A percentile compares a stretch with the other conserved stretches of the same genome.
These are phyloP conservation scores for Candolleomyces aberdarensis DNA, from an alignment of 768 basidiomycete genomes.

Conservation along the genomic window DNA sequence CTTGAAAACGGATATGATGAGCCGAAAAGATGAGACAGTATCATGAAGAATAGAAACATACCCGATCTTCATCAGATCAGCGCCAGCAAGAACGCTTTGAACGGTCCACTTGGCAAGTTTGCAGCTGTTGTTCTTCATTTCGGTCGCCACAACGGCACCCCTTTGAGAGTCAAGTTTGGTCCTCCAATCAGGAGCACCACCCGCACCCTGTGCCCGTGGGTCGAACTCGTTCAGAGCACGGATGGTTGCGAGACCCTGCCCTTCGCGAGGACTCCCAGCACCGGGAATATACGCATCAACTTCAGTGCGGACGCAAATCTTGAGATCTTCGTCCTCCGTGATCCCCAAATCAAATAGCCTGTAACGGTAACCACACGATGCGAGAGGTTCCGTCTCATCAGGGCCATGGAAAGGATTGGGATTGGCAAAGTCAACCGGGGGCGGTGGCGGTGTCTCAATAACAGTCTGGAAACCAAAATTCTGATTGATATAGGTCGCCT, in stretches of 20 bases:
- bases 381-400: conserved; percentile 92
- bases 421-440: conserved; percentile 70
- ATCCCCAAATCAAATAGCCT: conserved; percentile 91
- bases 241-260: conserved; percentile 83
- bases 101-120: conserved; percentile 98
- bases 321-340: conserved; percentile 86
- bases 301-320: conserved; percentile 92
- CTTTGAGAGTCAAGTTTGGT: conserved; percentile 95
- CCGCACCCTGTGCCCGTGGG: conserved; percentile 82
- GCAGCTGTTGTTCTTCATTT: conserved; percentile 99
- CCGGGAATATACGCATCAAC: conserved; percentile 82
- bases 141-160: conserved; percentile 96
- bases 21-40: not conserved
- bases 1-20: conserved; percentile 36
- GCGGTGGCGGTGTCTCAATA: conserved; percentile 59
- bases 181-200: conserved; percentile 98
- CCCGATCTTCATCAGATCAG: conserved; percentile 97
- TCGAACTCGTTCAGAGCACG: conserved; percentile 98
- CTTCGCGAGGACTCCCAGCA: conserved; percentile 60
- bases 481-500: conserved; percentile 98
- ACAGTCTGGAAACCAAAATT: conserved; percentile 98
- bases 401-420: conserved; percentile 95
- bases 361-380: conserved; percentile 96
- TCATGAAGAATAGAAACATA: conserved; percentile 29
- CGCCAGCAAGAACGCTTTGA: conserved; percentile 91